phyloP scores from a whole-genome alignment of 179 eudicot genomes.

The Sideroxylon spinosum region DNA sequence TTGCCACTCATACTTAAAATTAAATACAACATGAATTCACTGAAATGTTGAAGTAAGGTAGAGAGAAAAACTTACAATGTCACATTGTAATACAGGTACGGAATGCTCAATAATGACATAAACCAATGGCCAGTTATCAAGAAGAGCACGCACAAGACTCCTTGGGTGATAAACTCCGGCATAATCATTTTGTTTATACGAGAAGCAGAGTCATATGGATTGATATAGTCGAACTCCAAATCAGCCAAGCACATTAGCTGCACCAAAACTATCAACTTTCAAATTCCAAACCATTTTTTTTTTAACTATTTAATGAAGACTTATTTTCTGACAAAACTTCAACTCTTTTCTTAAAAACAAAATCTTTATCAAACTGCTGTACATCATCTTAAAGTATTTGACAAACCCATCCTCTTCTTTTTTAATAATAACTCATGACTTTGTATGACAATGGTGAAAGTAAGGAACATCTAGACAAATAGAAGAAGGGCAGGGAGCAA shows the following conservation, averaged over 20 bases:
- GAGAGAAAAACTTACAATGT: slow-evolving; percentile 58
- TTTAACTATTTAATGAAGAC: not conserved
- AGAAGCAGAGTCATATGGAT: slow-evolving; percentile 77
- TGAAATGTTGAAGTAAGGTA: not conserved
- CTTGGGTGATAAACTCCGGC: slow-evolving; percentile 68
- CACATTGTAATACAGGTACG: slow-evolving; percentile 76
- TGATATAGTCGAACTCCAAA: slow-evolving; percentile 84
- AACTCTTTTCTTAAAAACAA: not conserved
- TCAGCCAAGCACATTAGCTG: slow-evolving; percentile 93
- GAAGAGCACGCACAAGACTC: slow-evolving; percentile 53
- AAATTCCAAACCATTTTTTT: not conserved
- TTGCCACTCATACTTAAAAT: no score
- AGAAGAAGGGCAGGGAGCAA: no score
- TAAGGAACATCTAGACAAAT: not conserved
- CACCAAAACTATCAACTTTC: slow-evolving; percentile 17
- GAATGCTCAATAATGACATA: slow-evolving; percentile 65
- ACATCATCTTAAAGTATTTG: no score
- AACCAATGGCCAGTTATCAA: slow-evolving; percentile 84
- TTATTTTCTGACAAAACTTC: not conserved
- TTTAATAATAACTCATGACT: no score
- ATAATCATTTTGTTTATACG: slow-evolving; percentile 65
- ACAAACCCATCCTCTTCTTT: no score
- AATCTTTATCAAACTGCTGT: no score
- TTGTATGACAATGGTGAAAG: not conserved
- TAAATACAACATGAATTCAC: no score